Base-by-base conservation (phyloP, 1,139 yeast genomes). In the Yamadazyma sp. region DNA sequence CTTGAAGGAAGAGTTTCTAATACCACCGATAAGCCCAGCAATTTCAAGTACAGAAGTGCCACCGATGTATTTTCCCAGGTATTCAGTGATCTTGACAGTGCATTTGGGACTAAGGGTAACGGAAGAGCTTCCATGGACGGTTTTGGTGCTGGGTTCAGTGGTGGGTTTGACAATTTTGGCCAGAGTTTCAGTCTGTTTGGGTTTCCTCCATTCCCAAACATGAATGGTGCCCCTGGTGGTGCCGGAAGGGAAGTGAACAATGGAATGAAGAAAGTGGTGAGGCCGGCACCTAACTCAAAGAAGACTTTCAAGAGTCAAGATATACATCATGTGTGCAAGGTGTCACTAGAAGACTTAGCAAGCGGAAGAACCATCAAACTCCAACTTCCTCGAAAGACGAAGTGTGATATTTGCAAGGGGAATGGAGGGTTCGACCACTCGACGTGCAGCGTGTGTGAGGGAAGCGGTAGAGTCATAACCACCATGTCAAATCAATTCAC, bases 301-400 rank as follows among this genome's bases (percentile, higher is more conserved):
- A 45, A 48, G 17, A 20, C 50, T 15, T 46, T 42, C 8, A 54
- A 48, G 31, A 73, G 75, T n/a, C 56, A 56, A 36, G 73, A 69
- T 44, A 71, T 72, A 28, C 69, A 65, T 43, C 77, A 72, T 47
- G 61, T 65, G 5, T 69, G 69, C 46, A 61, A 59, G 29, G 67
- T 70, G 5, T 52, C 58, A 4, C 51, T 72, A 22, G 61, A 57
- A 3, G 75, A 71, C 40, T 49, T 71, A 44, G 66, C 62, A 32
- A 57, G 49, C 39, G 77, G 77, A 6, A 71, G 68, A 41, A 58
- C 60, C 4, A 61, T 69, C 40, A 68, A 66, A 46, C 59, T 71
- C 30, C 69, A 65, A 46, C 58, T 72, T 8, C 75, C 76, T 2
- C 64, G 62, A 42, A 62, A 54, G 35, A 55, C 66, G 22, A 62